Conservation (phyloP, 352 stramenopile genomes). For the Globisporangium perplexum region DNA sequence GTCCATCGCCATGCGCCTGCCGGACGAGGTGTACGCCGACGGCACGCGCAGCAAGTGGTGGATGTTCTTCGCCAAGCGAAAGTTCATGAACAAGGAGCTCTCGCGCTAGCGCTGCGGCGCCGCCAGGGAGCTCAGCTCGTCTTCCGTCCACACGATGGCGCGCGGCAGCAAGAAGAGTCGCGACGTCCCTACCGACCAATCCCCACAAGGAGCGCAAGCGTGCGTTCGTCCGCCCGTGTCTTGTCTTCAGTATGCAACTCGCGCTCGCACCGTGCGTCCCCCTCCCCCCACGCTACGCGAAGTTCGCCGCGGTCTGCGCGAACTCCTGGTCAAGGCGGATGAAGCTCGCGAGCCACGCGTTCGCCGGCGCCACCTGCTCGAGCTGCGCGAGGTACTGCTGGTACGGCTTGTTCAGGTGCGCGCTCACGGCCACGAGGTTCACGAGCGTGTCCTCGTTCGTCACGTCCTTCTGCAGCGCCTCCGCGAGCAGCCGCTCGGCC, state of each 20-base stretch:
- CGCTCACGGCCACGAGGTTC: constrained; percentile 90
- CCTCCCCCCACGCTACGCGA: constrained; percentile 29
- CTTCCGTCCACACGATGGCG: neutral
- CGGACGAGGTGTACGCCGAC: constrained; percentile 83
- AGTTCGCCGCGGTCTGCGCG: constrained; percentile 54
- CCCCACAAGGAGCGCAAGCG: neutral
- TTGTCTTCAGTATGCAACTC: neutral
- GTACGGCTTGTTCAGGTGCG: constrained; percentile 87
- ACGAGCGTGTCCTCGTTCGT: constrained; percentile 91
- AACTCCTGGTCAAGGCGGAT: constrained; percentile 63
- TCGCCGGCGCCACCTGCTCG: constrained; percentile 64
- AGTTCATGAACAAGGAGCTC: constrained; percentile 94
- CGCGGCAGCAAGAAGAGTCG: too few species aligned
- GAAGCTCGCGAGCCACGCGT: constrained; percentile 72
- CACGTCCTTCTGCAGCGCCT: constrained; percentile 82
- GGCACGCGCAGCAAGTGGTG: constrained; percentile 92
- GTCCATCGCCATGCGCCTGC: constrained; percentile 69
- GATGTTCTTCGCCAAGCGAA: constrained; percentile 92
- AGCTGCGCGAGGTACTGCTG: constrained; percentile 79
- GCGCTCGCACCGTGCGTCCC: neutral
- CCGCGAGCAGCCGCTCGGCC: constrained; percentile 85
- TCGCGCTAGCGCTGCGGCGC: constrained; percentile 28
- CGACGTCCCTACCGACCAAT: too few species aligned
- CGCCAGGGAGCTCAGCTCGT: neutral
- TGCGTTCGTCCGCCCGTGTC: neutral